Conservation (phyloP, 257 asterid genomes). For the Rubia yunnanensis region DNA sequence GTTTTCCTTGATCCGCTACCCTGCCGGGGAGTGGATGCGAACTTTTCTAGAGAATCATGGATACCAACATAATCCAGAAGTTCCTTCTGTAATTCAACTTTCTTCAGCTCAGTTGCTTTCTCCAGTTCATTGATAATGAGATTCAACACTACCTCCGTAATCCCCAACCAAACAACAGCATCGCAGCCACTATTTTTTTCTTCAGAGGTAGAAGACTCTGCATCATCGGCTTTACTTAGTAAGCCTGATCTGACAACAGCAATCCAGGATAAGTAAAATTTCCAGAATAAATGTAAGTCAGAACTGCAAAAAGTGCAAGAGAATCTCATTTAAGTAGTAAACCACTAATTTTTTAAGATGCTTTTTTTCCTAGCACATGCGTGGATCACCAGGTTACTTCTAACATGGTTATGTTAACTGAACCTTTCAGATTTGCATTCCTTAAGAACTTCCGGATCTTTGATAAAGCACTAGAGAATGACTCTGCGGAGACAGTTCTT, state of each 20-base stretch:
- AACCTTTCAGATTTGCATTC: slow-evolving; percentile 65
- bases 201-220: slow-evolving; percentile 33
- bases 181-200: slow-evolving; percentile 46
- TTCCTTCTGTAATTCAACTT: slow-evolving; percentile 54
- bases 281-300: not conserved
- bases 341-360: not conserved
- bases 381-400: not conserved
- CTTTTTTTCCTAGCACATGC: not conserved
- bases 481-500: slow-evolving; percentile 47
- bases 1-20: slow-evolving; percentile 32
- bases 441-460: slow-evolving; percentile 53
- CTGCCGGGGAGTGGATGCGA: slow-evolving; percentile 26
- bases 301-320: not conserved
- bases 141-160: slow-evolving; percentile 61
- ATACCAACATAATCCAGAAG: slow-evolving; percentile 48
- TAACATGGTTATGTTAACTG: not conserved
- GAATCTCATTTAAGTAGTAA: not conserved
- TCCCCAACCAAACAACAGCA: slow-evolving; percentile 51
- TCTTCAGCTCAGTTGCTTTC: slow-evolving; percentile 39
- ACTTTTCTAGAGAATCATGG: slow-evolving; percentile 41
- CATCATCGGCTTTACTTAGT: slow-evolving; percentile 39
- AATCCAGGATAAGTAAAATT: slow-evolving; percentile 2
- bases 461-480: slow-evolving; percentile 49
- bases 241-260: slow-evolving; percentile 46
- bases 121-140: slow-evolving; percentile 47